These are phyloP conservation scores for Rubus idaeus DNA, from an alignment of 306 rosid genomes.

Conservation along the genomic window DNA sequence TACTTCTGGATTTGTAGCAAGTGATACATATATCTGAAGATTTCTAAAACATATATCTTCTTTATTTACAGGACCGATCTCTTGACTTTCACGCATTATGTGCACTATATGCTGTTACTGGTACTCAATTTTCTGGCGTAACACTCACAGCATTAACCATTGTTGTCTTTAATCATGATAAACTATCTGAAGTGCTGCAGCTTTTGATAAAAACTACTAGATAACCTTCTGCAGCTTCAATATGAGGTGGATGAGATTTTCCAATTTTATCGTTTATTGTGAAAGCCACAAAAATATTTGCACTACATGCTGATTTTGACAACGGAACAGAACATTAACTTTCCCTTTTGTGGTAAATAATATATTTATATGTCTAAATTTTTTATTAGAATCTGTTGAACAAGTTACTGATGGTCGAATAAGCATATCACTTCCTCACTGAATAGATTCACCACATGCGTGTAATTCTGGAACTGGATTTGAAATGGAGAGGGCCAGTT, in stretches of 20 bases:
- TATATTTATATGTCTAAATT: not conserved
- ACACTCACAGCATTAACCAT: constrained; percentile 20
- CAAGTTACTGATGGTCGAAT: not conserved
- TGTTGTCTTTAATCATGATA: constrained; percentile 10
- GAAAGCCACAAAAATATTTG: constrained; percentile 16
- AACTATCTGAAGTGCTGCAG: not conserved
- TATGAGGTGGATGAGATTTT: not conserved
- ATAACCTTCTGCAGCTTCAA: not conserved
- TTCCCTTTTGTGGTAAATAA: too few species aligned
- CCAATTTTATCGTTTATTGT: constrained; percentile 1
- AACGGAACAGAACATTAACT: not conserved
- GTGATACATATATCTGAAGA: constrained; percentile 27
- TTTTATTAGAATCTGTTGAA: not conserved
- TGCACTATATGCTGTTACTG: constrained; percentile 93
- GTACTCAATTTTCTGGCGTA: constrained; percentile 55
- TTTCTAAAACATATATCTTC: constrained; percentile 36
- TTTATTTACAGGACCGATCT: constrained; percentile 86
- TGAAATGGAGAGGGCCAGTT: not conserved
- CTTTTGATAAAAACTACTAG: not conserved
- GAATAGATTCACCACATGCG: not conserved
- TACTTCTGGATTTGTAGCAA: not conserved
- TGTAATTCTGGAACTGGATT: not conserved
- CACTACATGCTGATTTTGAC: not conserved
- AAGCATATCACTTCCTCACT: not conserved
- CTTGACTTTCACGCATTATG: constrained; percentile 96